Evolutionary conservation across 805 yeast genomes (phyloP).

Genomic region (Spathaspora sp.): DNA sequence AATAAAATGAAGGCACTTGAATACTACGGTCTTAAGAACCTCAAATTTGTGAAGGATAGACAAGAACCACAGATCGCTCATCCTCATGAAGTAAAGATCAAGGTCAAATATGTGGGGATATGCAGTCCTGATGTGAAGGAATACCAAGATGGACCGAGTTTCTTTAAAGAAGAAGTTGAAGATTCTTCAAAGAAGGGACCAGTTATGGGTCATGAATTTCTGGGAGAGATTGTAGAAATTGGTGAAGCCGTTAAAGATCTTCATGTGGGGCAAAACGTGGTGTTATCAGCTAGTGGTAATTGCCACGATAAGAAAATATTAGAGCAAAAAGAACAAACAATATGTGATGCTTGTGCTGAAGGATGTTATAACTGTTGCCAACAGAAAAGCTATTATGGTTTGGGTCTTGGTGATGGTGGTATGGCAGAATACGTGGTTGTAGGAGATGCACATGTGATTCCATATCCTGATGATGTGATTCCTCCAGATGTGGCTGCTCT

Average conservation of each 20-base stretch:
- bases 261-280: conserved; percentile 63
- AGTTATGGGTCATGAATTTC: conserved; percentile 61
- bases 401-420: conserved; percentile 57
- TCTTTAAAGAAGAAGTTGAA: conserved; percentile 44
- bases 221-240: conserved; percentile 56
- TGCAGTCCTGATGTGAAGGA: conserved; percentile 64
- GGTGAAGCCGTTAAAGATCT: conserved; percentile 54
- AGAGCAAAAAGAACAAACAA: conserved; percentile 15
- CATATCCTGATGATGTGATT: conserved; percentile 36
- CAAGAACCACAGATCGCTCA: conserved; percentile 25
- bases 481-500: conserved; percentile 48
- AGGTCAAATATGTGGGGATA: conserved; percentile 59
- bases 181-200: conserved; percentile 46
- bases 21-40: conserved; percentile 17
- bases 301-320: conserved; percentile 46
- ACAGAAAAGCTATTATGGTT: conserved; percentile 46
- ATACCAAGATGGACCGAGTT: conserved; percentile 55
- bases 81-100: conserved; percentile 49
- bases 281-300: conserved; percentile 59
- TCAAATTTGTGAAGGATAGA: conserved; percentile 12
- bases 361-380: conserved; percentile 54
- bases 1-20: conserved; percentile 21
- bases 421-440: conserved; percentile 48
- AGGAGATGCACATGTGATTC: conserved; percentile 34
- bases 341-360: conserved; percentile 47